Evolutionary conservation across 2,329 filamentous ascomycete species (phyloP).

Genomic region (Fusarium setosum): DNA sequence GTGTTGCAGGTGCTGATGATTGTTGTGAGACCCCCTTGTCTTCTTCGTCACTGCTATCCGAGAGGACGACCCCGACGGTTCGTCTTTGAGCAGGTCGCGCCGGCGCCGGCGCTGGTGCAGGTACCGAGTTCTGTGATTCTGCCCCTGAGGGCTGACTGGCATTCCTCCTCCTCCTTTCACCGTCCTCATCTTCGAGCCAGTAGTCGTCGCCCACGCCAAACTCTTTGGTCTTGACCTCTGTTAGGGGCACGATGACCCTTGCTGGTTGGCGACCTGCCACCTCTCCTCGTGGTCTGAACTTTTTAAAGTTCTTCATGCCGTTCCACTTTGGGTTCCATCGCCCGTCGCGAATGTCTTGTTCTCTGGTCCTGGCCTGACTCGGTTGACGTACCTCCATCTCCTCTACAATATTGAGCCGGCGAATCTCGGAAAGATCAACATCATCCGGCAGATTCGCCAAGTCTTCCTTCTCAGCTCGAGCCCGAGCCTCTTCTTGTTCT

Average conservation of each 20-base stretch:
- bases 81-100: constrained; percentile 24
- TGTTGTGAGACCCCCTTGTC: constrained; percentile 20
- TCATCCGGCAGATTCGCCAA: constrained; percentile 66
- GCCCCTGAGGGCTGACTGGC: constrained; percentile 39
- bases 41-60: constrained; percentile 53
- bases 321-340: constrained; percentile 94
- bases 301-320: constrained; percentile 95
- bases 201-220: constrained; percentile 82
- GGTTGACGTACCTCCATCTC: constrained; percentile 72
- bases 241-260: constrained; percentile 74
- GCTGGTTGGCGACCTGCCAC: constrained; percentile 53
- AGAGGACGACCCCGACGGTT: constrained; percentile 43
- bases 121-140: constrained; percentile 26
- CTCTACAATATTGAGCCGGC: constrained; percentile 80
- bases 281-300: constrained; percentile 74
- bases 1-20: constrained; percentile 20
- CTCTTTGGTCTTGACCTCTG: constrained; percentile 77
- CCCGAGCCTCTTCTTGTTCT: constrained; percentile 74
- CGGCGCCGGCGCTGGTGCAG: constrained; percentile 17
- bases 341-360: constrained; percentile 63
- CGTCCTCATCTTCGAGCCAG: constrained; percentile 71
- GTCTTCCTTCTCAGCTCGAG: constrained; percentile 64
- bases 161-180: constrained; percentile 45
- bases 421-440: constrained; percentile 79
- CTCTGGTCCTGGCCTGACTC: constrained; percentile 48